Base-by-base conservation (phyloP, 768 basidiomycete genomes). In the Leccinum ochraceum region DNA sequence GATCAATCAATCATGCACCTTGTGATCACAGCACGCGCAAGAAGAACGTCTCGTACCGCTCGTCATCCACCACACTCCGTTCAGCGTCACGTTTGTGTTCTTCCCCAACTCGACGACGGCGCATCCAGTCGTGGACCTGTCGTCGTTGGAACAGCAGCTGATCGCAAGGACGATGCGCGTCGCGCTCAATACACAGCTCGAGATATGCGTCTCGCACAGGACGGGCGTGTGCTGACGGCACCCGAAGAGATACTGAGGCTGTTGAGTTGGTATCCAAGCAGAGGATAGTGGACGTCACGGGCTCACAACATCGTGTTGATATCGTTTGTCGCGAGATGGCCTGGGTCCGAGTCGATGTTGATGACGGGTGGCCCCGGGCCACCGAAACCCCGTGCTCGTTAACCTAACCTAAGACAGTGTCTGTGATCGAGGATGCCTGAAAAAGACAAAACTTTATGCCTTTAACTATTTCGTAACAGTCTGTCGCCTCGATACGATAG, bases 161-260 rank as follows among this genome's bases (percentile, higher is more conserved):
- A 91, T 82, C 74, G 85, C 81, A 6, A 89, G 28, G 28, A 74
- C 85, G 39, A 78, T 92, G 60, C 86, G 87, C 4, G 78, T 98
- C 24, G 92, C 94, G 11, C 77, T 98, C 53, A 98, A 97, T 65
- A 89, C 95, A 1, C 95, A 97, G 71, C 28, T 28, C 83, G 87
- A 52, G 95, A 98, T 98, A 7, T 96, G 93, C 68, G 94, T 98
- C 16, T 78, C 98, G 56, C 93, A 94, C 68, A 98, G 97, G 74
- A 28, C 28, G 28, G 28, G 28, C 28, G 85, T 0, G 86, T 93
- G 1, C 93, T 95, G 0, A 79, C 96, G 9, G 79, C 80, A 1
- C 81, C 85, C 1, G 87, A 88, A 28, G 28, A 28, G 28, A 28
- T 28, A 28, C 28, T 28, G 28, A 28, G 28, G 28, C 28, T 6